phyloP scores from a whole-genome alignment of 2,329 filamentous ascomycete genomes.

The Eutypella sp. region DNA sequence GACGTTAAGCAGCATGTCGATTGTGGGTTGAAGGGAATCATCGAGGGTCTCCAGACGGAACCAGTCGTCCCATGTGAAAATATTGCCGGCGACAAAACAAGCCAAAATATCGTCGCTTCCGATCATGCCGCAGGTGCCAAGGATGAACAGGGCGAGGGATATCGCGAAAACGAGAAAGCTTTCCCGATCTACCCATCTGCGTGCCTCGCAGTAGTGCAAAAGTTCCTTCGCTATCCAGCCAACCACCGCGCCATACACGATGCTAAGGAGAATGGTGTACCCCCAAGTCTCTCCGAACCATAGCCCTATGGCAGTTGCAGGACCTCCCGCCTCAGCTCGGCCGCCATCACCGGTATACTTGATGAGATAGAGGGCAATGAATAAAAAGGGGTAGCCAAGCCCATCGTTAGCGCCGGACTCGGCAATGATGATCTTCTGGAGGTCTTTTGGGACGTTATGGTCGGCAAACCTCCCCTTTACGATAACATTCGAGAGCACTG shows the following conservation, averaged over 20 bases:
- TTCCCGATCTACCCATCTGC: constrained; percentile 77
- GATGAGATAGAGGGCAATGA: constrained; percentile 77
- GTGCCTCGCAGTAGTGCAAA: constrained; percentile 78
- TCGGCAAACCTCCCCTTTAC: constrained; percentile 93
- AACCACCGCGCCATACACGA: constrained; percentile 70
- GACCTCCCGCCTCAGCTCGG: constrained; percentile 51
- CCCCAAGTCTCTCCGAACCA: constrained; percentile 87
- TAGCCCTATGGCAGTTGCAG: constrained; percentile 62
- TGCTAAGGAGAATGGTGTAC: constrained; percentile 75
- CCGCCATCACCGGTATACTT: constrained; percentile 64
- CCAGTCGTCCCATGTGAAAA: constrained; percentile 92
- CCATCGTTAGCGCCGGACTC: constrained; percentile 90
- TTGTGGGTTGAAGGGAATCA: constrained; percentile 87
- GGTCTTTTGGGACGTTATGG: constrained; percentile 74
- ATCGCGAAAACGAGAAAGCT: constrained; percentile 86
- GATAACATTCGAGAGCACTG: constrained; percentile 80
- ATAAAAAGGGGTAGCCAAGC: constrained; percentile 82
- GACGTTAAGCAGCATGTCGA: constrained; percentile 91
- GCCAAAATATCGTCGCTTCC: constrained; percentile 87
- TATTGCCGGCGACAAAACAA: constrained; percentile 88
- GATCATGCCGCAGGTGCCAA: constrained; percentile 80
- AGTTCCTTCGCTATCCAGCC: constrained; percentile 79
- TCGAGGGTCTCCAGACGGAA: constrained; percentile 85
- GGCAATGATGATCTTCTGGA: constrained; percentile 76
- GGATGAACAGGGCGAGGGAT: constrained; percentile 77